Percentiles rank a stretch among this genome's conserved stretches.
Evolutionary conservation across 495 filamentous ascomycete genomes (phyloP).

Genomic region (Daldinia childiae): DNA sequence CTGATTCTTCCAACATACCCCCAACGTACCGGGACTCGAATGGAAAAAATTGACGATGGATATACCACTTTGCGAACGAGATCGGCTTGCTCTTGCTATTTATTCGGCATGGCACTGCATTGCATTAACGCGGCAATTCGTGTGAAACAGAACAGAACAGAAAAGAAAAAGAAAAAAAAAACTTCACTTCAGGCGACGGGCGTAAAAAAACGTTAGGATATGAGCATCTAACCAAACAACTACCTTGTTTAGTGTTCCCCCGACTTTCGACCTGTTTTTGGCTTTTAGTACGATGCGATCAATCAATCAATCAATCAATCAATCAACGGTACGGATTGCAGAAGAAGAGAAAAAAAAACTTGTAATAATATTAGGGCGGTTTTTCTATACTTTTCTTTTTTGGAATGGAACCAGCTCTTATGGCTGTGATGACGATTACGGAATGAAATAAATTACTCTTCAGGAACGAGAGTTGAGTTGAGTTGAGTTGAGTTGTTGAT

Average conservation of each 20-base stretch:
- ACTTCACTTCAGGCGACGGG: not conserved
- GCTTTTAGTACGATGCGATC: not conserved
- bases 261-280: not conserved
- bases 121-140: not conserved
- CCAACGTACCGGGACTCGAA: not conserved
- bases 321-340: constrained; percentile 5
- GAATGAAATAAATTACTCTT: constrained; percentile 10
- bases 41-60: not conserved
- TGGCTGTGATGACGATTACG: constrained; percentile 1
- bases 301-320: not conserved
- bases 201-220: not conserved
- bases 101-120: not conserved
- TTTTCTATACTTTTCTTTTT: not conserved
- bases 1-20: constrained; percentile 2
- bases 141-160: not conserved
- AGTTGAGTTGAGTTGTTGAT: not conserved
- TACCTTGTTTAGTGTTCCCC: not conserved
- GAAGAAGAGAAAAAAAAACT: not conserved
- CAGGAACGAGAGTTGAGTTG: not conserved
- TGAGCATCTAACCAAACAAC: not conserved
- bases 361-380: constrained; percentile 26
- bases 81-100: not conserved
- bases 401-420: not conserved
- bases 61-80: constrained; percentile 13
- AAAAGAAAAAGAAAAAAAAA: not conserved